Base-by-base conservation (phyloP, 257 asterid species). In the Petunia axillaris region DNA sequence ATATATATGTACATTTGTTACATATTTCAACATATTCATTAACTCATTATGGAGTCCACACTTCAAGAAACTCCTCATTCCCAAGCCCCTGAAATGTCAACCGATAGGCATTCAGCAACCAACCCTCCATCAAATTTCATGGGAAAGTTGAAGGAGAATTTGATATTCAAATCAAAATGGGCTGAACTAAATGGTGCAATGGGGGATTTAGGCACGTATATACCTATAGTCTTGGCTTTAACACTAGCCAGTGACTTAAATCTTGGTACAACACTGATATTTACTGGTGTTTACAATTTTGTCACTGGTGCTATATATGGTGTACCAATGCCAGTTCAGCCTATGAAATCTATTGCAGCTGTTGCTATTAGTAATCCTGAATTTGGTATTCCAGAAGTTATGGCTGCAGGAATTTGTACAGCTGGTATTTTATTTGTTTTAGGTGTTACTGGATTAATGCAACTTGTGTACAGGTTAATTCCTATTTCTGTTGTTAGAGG, bases 261-360 rank as follows among this genome's bases (percentile, higher is more conserved):
- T 83, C 96, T 92, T 15, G 96, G 97, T 1, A 92, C 97, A 3
- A 92, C 97, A 1, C 48, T 92, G 64, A 88, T 93, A 35, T 91
- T 93, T 88, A 93, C 96, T 37, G 97, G 98, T 2, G 60, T 86
- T 3, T 92, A 95, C 88, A 95, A 93, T 87, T 90, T 95, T 81
- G 87, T 86, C 74, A 83, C 98, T 44, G 99, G 98, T 2, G 50
- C 89, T 16, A 85, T 95, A 50, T 95, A 92, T 86, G 97, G 97
- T 37, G 85, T 90, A 14, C 98, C 99, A 40, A 95, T 95, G 98
- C 99, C 99, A 5, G 99, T 95, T 67, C 98, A 93, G 87, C 99
- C 99, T 5, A 95, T 95, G 99, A 95, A 95, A 76, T 95, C 99
- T 43, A 95, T 95, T 85, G 99, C 99, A 87, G 98, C 97, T 6